Evolutionary conservation across 768 basidiomycete species (phyloP).

Genomic region (Pulveroboletus sp.): DNA sequence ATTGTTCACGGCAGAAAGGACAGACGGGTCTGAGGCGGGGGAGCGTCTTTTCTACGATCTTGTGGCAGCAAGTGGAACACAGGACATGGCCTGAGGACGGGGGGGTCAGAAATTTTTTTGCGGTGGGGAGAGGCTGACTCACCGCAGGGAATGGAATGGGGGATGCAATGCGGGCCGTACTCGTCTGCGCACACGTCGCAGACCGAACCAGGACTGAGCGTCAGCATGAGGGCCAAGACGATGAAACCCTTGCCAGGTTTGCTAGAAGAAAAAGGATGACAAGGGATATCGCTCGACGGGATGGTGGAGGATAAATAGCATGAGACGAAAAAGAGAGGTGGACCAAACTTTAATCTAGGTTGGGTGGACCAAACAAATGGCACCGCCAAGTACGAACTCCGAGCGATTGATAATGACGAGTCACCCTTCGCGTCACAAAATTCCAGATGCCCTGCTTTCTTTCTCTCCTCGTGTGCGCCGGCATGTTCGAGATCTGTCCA

Average conservation of each 20-base stretch:
- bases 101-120: conserved; percentile 20
- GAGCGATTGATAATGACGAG: no score
- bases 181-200: conserved; percentile 91
- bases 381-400: no score
- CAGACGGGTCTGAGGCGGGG: conserved; percentile 67
- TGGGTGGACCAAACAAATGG: conserved; percentile 29
- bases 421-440: no score
- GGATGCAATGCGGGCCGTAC: conserved; percentile 67
- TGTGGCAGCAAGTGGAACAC: conserved; percentile 71
- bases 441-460: no score
- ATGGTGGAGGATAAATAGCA: conserved; percentile 48
- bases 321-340: conserved; percentile 30
- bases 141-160: conserved; percentile 84
- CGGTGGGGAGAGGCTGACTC: conserved; percentile 17
- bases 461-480: no score
- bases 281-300: conserved; percentile 40
- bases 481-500: no score
- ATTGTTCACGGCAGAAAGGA: conserved; percentile 80
- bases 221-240: conserved; percentile 60
- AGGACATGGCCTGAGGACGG: conserved; percentile 64
- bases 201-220: conserved; percentile 74
- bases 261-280: conserved; percentile 37
- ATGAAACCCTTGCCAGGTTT: conserved; percentile 37
- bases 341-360: conserved; percentile 28
- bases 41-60: conserved; percentile 76